Base-by-base conservation (phyloP, 805 yeast genomes). In the Schwanniomyces sp. region DNA sequence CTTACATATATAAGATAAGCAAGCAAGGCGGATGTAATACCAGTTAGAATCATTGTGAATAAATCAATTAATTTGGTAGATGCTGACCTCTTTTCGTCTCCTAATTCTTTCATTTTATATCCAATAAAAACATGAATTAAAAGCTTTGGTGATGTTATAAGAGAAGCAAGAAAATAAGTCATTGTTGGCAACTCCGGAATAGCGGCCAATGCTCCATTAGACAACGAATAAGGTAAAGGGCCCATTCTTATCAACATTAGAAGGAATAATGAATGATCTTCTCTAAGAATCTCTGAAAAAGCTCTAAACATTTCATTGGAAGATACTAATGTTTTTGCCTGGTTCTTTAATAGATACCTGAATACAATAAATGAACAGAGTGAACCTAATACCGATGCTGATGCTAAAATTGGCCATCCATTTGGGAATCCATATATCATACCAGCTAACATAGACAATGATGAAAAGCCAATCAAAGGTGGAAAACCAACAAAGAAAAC, bases 161-260 rank as follows among this genome's bases (percentile, higher is more conserved):
- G 53, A 21, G 91, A 85, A 0, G 97, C 96, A 28, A 84, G 59
- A 2, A 84, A 70, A 63, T 86, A 92, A 24, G 83, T 81, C 37
- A 65, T 51, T 1, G 84, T 68, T 0, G 85, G 73, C 10, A 92
- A 75, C 14, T 88, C 86, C 0, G 95, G 96, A 11, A 92, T 80
- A 1, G 95, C 85, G 8, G 96, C 94, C 54, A 94, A 74, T 0
- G 96, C 97, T 4, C 97, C 97, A 59, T 92, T 92, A 0, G 94
- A 85, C 28, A 92, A 70, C 2, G 97, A 90, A 62, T 91, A 94
- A 0, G 98, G 98, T 57, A 92, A 78, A 0, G 99, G 99, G 56
- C 97, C 90, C 48, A 92, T 65, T 46, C 97, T 74, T 26, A 92
- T 77, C 60, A 92, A 72, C 44, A 86, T 79, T 45, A 92, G 66